phyloP scores from a whole-genome alignment of 805 yeast genomes.

The Suhomyces kilbournensis region DNA sequence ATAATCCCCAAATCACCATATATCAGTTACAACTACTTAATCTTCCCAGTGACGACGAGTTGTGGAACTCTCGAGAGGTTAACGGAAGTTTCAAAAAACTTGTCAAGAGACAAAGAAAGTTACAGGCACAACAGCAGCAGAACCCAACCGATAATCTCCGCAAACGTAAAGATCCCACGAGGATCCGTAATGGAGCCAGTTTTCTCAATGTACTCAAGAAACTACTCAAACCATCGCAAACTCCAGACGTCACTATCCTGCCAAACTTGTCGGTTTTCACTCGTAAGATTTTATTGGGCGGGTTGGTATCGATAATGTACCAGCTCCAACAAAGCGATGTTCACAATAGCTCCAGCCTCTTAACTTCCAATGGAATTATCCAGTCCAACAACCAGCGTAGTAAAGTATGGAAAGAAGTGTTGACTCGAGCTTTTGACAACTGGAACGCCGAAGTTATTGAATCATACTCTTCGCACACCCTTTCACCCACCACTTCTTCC shows the following conservation, averaged over 20 bases:
- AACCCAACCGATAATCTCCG: not conserved
- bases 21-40: conserved; percentile 39
- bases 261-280: conserved; percentile 49
- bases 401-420: conserved; percentile 64
- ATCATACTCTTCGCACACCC: conserved; percentile 11
- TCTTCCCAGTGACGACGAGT: conserved; percentile 41
- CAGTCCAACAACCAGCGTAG: conserved; percentile 24
- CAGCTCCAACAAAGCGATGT: conserved; percentile 73
- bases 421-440: conserved; percentile 67
- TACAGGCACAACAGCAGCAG: conserved; percentile 12
- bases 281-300: conserved; percentile 62
- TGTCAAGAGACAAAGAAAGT: conserved; percentile 34
- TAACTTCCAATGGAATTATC: conserved; percentile 16
- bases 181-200: conserved; percentile 18
- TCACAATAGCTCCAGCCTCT: conserved; percentile 46
- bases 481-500: conserved; percentile 7
- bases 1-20: conserved; percentile 47
- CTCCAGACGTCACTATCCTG: conserved; percentile 9
- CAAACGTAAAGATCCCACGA: conserved; percentile 3
- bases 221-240: conserved; percentile 51
- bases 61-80: conserved; percentile 40
- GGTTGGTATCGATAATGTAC: conserved; percentile 61
- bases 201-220: conserved; percentile 59
- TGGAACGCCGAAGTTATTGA: conserved; percentile 54
- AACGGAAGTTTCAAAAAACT: conserved; percentile 38